A percentile compares a stretch with the other conserved stretches of the same genome.
Evolutionary conservation across 768 basidiomycete genomes (phyloP).

Genomic region (Amanita rubescens): DNA sequence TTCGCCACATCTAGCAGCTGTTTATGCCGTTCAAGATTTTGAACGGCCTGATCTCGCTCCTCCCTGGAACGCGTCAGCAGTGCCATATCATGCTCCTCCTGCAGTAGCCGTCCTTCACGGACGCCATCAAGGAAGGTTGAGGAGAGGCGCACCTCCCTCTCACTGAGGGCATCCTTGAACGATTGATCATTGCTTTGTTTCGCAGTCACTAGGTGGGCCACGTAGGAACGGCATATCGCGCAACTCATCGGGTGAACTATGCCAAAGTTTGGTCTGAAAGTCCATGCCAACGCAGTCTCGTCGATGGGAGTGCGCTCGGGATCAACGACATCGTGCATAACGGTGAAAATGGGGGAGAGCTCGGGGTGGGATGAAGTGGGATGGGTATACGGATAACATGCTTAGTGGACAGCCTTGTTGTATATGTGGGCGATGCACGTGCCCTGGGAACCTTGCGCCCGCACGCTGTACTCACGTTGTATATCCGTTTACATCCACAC

Average conservation of each 20-base stretch:
- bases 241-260: constrained; percentile 3
- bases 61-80: background rate
- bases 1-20: constrained; percentile 2
- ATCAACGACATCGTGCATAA: background rate
- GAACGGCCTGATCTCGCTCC: background rate
- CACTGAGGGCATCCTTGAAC: constrained; percentile 1
- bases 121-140: constrained; percentile 2
- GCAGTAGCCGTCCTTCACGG: background rate
- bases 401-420: background rate
- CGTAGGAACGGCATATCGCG: constrained; percentile 2
- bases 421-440: background rate
- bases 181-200: background rate
- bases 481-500: background rate
- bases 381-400: too few species aligned
- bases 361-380: background rate
- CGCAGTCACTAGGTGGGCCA: background rate
- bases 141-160: constrained; percentile 1
- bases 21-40: background rate
- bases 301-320: background rate
- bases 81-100: constrained; percentile 1
- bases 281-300: background rate
- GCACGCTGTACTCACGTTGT: background rate
- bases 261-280: background rate
- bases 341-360: too few species aligned
- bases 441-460: background rate